A percentile compares a stretch with the other conserved stretches of the same genome.
phyloP scores from a whole-genome alignment of 2,329 filamentous ascomycete species.

The Cryphonectria naterciae region DNA sequence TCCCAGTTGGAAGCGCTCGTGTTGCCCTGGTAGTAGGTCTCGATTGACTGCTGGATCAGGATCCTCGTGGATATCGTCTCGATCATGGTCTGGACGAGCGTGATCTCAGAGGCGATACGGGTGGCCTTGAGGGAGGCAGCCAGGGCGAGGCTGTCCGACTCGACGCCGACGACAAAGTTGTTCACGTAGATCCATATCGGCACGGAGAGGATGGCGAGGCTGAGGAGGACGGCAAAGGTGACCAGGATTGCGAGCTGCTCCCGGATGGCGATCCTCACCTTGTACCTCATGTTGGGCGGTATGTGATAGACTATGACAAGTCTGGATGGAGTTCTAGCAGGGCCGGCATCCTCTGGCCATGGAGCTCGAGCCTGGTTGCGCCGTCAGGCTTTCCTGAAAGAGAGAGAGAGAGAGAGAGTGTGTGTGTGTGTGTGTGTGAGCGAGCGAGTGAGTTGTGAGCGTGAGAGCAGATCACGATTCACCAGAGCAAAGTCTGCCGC shows the following conservation, averaged over 20 bases:
- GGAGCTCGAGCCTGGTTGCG: not conserved
- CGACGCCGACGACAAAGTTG: constrained; percentile 55
- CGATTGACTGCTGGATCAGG: constrained; percentile 59
- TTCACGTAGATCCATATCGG: constrained; percentile 70
- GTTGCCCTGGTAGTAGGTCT: constrained; percentile 60
- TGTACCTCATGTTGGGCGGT: constrained; percentile 33
- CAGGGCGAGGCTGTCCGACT: constrained; percentile 68
- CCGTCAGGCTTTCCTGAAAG: not conserved
- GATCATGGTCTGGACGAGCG: constrained; percentile 77
- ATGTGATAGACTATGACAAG: constrained; percentile 37
- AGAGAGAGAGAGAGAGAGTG: not conserved
- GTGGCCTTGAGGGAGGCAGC: constrained; percentile 87
- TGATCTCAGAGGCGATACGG: constrained; percentile 77
- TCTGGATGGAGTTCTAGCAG: constrained; percentile 31
- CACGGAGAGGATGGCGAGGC: constrained; percentile 77
- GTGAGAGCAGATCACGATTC: no score
- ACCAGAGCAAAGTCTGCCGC: not conserved
- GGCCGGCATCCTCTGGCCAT: constrained; percentile 38
- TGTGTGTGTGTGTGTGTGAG: not conserved
- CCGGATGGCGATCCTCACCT: constrained; percentile 84
- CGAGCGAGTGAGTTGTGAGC: not conserved
- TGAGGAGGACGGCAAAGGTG: constrained; percentile 72
- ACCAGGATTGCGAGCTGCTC: constrained; percentile 85
- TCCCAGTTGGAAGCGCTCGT: constrained; percentile 62
- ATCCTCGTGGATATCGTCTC: constrained; percentile 71